A percentile compares a stretch with the other conserved stretches of the same genome.
Conservation (phyloP, 805 yeast species). For the Ogataea glucozyma region DNA sequence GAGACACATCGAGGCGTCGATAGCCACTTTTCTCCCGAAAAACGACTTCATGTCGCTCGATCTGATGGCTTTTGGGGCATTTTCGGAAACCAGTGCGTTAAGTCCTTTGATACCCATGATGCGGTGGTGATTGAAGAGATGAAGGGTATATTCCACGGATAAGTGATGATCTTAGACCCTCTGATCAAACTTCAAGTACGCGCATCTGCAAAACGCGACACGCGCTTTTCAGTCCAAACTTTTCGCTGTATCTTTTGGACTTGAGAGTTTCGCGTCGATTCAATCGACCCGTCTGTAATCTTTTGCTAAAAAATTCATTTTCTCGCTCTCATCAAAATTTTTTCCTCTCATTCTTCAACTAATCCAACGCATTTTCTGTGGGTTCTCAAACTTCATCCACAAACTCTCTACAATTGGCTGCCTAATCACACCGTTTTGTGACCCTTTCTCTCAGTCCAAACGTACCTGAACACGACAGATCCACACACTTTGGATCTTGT, state of each 20-base stretch:
- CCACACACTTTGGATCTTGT: conserved; percentile 1
- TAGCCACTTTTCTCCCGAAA: conserved; percentile 96
- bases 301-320: too few species aligned
- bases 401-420: too few species aligned
- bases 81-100: conserved; percentile 81
- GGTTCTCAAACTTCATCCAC: not conserved
- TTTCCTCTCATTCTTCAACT: not conserved
- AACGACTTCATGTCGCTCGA: conserved; percentile 80
- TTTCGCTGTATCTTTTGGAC: too few species aligned
- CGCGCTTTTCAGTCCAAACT: too few species aligned
- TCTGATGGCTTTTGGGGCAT: conserved; percentile 81
- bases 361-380: conserved; percentile 6
- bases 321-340: conserved; percentile 4
- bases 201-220: too few species aligned
- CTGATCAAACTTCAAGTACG: too few species aligned
- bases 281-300: too few species aligned
- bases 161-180: too few species aligned
- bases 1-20: conserved; percentile 94
- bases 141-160: not conserved
- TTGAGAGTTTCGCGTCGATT: too few species aligned
- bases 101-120: conserved; percentile 60
- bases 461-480: not conserved
- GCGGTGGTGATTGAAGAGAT: not conserved
- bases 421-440: too few species aligned
- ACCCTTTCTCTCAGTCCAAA: not conserved